Base-by-base conservation (phyloP, 305 asterid genomes). In the Withania somnifera region DNA sequence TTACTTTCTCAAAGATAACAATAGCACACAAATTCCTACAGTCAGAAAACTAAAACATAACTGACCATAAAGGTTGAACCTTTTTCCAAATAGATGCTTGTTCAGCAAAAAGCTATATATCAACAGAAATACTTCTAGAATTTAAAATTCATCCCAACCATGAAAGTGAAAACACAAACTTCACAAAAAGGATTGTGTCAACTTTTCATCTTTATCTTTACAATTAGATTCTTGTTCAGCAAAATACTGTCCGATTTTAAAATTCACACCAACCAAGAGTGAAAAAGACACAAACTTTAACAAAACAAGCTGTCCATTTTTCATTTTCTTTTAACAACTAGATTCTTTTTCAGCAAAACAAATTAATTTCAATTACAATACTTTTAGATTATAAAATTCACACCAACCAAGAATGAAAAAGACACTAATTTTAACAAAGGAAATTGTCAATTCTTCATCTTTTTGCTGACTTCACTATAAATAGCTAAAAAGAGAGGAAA, bases 281-380 rank as follows among this genome's bases (percentile, higher is more conserved):
- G 77, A 36, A 68, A 68, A 68, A 68, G 51, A 68, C 77, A 68
- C 77, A 68, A 36, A 38, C 77, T 68, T 68, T 38, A 68, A 64
- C 53, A 68, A n/a, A 38, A 68, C 7, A 11, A 19, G 38, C 19
- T 38, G 8, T 68, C 53, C 38, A 68, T 10, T 5, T 36, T 68
- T 68, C 77, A 24, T 38, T n/a, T n/a, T n/a, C n/a, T n/a, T n/a
- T n/a, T n/a, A n/a, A 60, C 5, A 10, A 67, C 15, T 10, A 67
- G 52, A 67, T 9, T 67, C 77, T 19, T 11, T 11, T 68, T 68
- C 53, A 19, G 32, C 77, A 19, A 19, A 45, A n/a, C n/a, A n/a
- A n/a, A n/a, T n/a, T n/a, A n/a, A n/a, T n/a, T n/a, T n/a, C n/a
- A n/a, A n/a, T n/a, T n/a, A n/a, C n/a, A n/a, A 24, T 38, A 68